These are phyloP conservation scores for Pseudotsuga menziesii DNA, from an alignment of 75 land plant genomes.

Conservation along the genomic window DNA sequence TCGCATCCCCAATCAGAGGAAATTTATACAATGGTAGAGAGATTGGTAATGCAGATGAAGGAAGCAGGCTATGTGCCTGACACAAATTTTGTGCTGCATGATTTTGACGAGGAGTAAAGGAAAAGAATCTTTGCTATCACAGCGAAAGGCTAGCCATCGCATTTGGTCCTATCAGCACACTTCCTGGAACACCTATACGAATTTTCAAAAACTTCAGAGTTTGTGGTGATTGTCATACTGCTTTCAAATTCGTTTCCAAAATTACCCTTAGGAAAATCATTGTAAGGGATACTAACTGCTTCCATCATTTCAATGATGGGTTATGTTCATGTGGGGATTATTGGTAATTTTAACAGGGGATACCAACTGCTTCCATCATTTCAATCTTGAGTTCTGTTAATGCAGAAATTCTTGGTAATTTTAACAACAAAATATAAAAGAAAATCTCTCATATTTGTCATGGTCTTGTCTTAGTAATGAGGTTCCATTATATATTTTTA, in stretches of 20 bases:
- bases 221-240: slow-evolving; percentile 17
- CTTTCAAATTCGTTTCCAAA: slow-evolving; percentile 16
- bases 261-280: slow-evolving; percentile 8
- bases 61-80: slow-evolving; percentile 17
- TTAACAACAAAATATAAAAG: too few relatives aligned
- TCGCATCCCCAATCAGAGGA: slow-evolving; percentile 13
- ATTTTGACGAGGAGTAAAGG: slow-evolving; percentile 16
- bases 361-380: neutral
- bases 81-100: slow-evolving; percentile 12
- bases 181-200: slow-evolving; percentile 11
- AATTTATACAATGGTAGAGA: slow-evolving; percentile 18
- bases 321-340: slow-evolving; percentile 14
- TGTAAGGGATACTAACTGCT: slow-evolving; percentile 5
- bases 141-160: slow-evolving; percentile 16
- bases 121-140: neutral
- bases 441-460: too few relatives aligned
- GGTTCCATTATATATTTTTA: too few relatives aligned
- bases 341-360: slow-evolving; percentile 7
- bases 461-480: too few relatives aligned
- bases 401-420: too few relatives aligned
- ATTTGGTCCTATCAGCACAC: slow-evolving; percentile 11
- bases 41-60: slow-evolving; percentile 10
- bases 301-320: slow-evolving; percentile 13
- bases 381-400: neutral
- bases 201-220: slow-evolving; percentile 10